These are phyloP conservation scores for Phytomonas sp. DNA, from an alignment of 208 protist genomes.

Conservation along the genomic window DNA sequence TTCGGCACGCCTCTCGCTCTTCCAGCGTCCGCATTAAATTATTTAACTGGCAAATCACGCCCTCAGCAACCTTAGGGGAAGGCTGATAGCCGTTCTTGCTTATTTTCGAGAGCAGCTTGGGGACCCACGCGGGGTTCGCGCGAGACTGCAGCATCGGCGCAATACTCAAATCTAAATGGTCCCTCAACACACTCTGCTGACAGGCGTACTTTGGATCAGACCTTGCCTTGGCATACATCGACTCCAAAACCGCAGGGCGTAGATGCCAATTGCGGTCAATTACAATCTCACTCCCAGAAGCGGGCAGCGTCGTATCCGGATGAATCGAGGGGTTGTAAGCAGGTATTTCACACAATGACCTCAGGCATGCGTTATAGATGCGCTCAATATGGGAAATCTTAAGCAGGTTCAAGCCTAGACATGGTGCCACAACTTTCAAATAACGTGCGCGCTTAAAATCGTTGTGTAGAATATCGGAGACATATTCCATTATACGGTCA, in stretches of 20 bases:
- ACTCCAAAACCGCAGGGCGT: background rate
- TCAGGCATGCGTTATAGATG: background rate
- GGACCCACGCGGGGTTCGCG: background rate
- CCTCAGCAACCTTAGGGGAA: background rate
- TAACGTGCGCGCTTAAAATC: slow-evolving; percentile 35
- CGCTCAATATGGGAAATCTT: slow-evolving; percentile 4
- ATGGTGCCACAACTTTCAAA: background rate
- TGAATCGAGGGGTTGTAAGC: background rate
- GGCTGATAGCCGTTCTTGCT: background rate
- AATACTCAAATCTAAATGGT: background rate
- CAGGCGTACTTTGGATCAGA: background rate
- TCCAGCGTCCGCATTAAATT: background rate
- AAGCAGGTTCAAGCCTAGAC: background rate
- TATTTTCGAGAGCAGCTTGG: background rate
- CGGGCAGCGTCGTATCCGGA: background rate
- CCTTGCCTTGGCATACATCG: slow-evolving; percentile 2
- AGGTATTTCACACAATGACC: background rate
- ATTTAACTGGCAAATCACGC: background rate
- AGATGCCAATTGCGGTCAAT: background rate
- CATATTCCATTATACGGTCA: slow-evolving; percentile 44
- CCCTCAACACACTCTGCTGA: slow-evolving; percentile 1
- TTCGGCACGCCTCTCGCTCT: background rate
- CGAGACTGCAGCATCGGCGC: background rate
- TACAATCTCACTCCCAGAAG: background rate
- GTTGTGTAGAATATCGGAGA: slow-evolving; percentile 22